These are phyloP conservation scores for Aureobasidium mangrovei DNA, from an alignment of 2,329 filamentous ascomycete genomes.

Conservation along the genomic window DNA sequence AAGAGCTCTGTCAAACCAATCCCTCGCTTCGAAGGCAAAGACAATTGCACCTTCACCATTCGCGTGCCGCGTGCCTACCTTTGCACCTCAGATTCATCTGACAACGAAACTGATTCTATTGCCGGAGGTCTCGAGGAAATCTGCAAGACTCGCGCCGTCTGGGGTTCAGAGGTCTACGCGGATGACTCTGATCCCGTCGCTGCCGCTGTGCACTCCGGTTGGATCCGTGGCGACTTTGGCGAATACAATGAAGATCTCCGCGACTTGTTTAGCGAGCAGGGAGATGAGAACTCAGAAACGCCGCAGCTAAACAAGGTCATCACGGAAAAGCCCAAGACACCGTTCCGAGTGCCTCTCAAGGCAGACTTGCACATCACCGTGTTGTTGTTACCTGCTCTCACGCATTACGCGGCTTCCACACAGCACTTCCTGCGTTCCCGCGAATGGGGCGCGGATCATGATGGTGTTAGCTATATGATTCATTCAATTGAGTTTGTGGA, in stretches of 20 bases:
- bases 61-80: slow-evolving; percentile 77
- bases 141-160: slow-evolving; percentile 68
- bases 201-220: slow-evolving; percentile 86
- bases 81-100: slow-evolving; percentile 26
- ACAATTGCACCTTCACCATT: slow-evolving; percentile 85
- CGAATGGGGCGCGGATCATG: slow-evolving; percentile 67
- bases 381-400: slow-evolving; percentile 68
- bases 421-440: slow-evolving; percentile 76
- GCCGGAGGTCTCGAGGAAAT: slow-evolving; percentile 60
- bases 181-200: slow-evolving; percentile 92
- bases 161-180: slow-evolving; percentile 91
- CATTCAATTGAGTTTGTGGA: slow-evolving; percentile 76
- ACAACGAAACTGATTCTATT: slow-evolving; percentile 10
- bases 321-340: slow-evolving; percentile 38
- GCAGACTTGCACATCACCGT: slow-evolving; percentile 83
- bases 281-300: background rate
- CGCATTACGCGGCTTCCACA: slow-evolving; percentile 65
- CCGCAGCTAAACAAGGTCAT: background rate
- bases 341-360: slow-evolving; percentile 54
- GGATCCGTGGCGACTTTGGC: slow-evolving; percentile 81
- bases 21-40: slow-evolving; percentile 65
- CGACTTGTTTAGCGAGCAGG: slow-evolving; percentile 25
- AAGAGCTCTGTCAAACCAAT: slow-evolving; percentile 59
- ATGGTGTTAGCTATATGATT: slow-evolving; percentile 85
- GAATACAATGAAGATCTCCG: slow-evolving; percentile 36